Evolutionary conservation across 1,284 basidiomycete species (phyloP), one percentile per base, ranked within the genome.

Genomic region (Trichosporon coremiiforme): DNA sequence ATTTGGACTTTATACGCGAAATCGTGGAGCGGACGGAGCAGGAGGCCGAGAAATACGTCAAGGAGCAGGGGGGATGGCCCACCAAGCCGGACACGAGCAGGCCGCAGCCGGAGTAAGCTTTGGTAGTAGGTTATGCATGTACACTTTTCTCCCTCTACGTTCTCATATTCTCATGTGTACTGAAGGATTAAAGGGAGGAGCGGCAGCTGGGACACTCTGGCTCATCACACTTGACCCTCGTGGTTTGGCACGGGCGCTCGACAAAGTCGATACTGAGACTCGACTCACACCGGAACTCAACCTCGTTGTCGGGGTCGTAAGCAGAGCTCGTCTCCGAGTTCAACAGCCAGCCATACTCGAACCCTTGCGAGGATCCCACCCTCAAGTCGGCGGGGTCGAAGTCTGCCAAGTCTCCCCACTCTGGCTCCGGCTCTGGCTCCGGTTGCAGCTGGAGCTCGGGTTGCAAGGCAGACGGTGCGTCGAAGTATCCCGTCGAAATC

Each of bases 61-160:
- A 65, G 68, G 64, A 75, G 65, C 67, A 45, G 3, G 77, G 79
- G 0, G 75, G 78, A 9, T 82, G 79, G 79, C 66, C 74, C 7
- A 71, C 47, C 10, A 72, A 74, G 71, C 80, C 80, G 6, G 47
- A 53, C 20, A 53, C 47, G 4, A 53, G 47, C 17, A 12, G 47
- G 47, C 47, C 47, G 47, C n/a, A 20, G 47, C 47, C 47, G 5
- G 47, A 20, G 47, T 53, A 22, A 12, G 33, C 4, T 8, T 33
- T n/a, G n/a, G 33, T 8, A 33, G 33, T 33, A 33, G 33, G 33
- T 33, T n/a, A n/a, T 45, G 41, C 41, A 45, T 45, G 41, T 45
- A 45, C 41, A 45, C 41, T 45, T 45, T 7, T 10, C 17, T 10
- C 41, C 4, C 41, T 45, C 10, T 17, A 15, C 41, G 17, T n/a